Evolutionary conservation across 2,329 filamentous ascomycete species (phyloP), one percentile per base, ranked within the genome.

Genomic region (Aureobasidium uvarum): DNA sequence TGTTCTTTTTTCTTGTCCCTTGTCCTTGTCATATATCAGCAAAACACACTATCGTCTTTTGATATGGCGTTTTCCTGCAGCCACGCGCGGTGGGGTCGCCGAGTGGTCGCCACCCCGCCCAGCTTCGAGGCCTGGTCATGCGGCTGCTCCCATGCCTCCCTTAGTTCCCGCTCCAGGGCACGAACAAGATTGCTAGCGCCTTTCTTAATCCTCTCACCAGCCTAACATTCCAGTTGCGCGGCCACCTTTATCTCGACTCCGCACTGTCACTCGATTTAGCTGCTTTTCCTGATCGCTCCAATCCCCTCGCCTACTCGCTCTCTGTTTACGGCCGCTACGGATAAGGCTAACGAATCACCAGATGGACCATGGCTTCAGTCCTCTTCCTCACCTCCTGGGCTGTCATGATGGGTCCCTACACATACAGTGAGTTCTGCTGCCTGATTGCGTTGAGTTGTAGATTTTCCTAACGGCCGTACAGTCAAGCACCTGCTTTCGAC

Each of bases 371-470:
- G 76, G 95, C 93, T 64, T 97, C 94, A 56, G 75, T 90, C 56
- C 84, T 99, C 70, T 98, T 98, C 81, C 84, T 98, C 72, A 85
- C 87, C 71, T 96, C 93, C 71, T 99, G 95, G 85, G 92, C 92
- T 31, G 91, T 94, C 70, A 85, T 98, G 80, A 96, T 97, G 91
- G 95, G 95, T 64, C 93, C 91, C 41, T 83, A 88, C 79, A 84
- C 87, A 71, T 99, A 98, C 77, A 77, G 81, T 80, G 74, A 77
- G 78, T 73, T 66, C 18, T 56, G 62, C 38, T 64, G 38, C 62
- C 39, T 50, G 41, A 38, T 50, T 28, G 46, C 14, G 36, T 23
- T 14, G n/a, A 38, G 3, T 56, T 16, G 38, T 31, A 28, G 20
- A 64, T 56, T 36, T 6, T 23, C 14, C 36, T 65, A 65, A 65